A percentile compares a stretch with the other conserved stretches of the same genome.
phyloP scores from a whole-genome alignment of 345 rosid species.

The Clarkia xantiana region DNA sequence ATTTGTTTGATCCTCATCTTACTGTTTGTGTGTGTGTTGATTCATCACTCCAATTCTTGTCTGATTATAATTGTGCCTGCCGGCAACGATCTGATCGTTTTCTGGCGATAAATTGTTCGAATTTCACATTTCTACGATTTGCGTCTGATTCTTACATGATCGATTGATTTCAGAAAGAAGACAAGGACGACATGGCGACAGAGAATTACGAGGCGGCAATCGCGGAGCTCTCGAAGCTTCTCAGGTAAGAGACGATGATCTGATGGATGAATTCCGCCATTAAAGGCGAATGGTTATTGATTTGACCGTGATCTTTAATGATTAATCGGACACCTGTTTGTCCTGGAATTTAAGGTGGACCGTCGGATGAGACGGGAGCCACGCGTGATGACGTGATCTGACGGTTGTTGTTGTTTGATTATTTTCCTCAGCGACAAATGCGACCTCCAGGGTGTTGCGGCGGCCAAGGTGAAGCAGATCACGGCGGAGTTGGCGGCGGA shows the following conservation, averaged over 20 bases:
- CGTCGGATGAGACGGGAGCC: not conserved
- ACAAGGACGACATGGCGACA: conserved; percentile 45
- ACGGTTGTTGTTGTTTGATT: conserved; percentile 3
- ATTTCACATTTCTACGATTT: not conserved
- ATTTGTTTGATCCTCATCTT: too few species aligned
- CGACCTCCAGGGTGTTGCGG: conserved; percentile 59
- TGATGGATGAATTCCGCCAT: not conserved
- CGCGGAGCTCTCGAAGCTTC: conserved; percentile 59
- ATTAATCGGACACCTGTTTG: conserved; percentile 1
- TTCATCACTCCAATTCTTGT: too few species aligned
- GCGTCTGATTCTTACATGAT: not conserved
- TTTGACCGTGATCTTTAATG: not conserved
- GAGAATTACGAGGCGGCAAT: conserved; percentile 65
- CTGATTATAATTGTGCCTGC: too few species aligned
- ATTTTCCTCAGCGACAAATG: conserved; percentile 37
- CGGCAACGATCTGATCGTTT: too few species aligned
- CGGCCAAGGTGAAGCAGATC: conserved; percentile 62
- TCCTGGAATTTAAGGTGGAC: not conserved
- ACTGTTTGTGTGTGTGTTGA: too few species aligned
- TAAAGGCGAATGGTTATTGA: not conserved
- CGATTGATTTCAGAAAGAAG: conserved; percentile 1
- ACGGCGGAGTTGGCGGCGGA: conserved; percentile 57
- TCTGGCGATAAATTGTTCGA: too few species aligned
- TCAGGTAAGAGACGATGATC: conserved; percentile 35
- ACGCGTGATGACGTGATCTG: conserved; percentile 5